Percentiles rank a stretch among this genome's conserved stretches.
These are phyloP conservation scores for Protomyces arabidopsidicola DNA, from an alignment of 1,139 yeast genomes.

Conservation along the genomic window DNA sequence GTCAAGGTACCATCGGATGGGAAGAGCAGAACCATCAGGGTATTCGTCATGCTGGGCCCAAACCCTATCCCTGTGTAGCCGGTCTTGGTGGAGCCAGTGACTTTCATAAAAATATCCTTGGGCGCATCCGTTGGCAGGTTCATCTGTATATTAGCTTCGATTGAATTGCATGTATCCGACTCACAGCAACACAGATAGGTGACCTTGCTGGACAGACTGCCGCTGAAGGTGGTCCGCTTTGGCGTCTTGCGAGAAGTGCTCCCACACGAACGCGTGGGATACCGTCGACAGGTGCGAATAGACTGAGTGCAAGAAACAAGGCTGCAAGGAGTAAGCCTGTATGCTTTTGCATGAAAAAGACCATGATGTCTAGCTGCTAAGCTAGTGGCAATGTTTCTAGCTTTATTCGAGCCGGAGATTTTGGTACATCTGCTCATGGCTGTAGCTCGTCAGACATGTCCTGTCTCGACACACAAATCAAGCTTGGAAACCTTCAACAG, in stretches of 20 bases:
- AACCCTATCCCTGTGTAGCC: slow-evolving; percentile 15
- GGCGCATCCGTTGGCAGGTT: slow-evolving; percentile 5
- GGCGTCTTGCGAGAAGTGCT: background rate
- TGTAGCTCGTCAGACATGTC: too few relatives aligned
- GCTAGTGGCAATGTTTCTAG: too few relatives aligned
- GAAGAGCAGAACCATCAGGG: slow-evolving; percentile 12
- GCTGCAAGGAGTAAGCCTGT: background rate
- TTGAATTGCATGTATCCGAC: background rate
- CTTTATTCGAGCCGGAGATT: too few relatives aligned
- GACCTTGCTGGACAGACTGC: background rate
- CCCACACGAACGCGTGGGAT: background rate
- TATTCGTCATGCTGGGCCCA: slow-evolving; percentile 10
- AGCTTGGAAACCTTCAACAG: too few relatives aligned
- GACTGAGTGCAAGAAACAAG: background rate
- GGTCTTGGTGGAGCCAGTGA: slow-evolving; percentile 10
- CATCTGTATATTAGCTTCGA: background rate
- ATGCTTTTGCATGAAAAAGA: background rate
- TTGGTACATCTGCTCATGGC: too few relatives aligned
- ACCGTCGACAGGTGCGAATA: background rate
- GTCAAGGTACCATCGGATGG: slow-evolving; percentile 1
- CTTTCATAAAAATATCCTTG: slow-evolving; percentile 12
- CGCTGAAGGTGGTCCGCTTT: background rate
- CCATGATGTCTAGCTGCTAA: background rate
- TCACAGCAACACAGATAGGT: slow-evolving; percentile 8
- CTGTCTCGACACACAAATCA: too few relatives aligned